A percentile compares a stretch with the other conserved stretches of the same genome.
Evolutionary conservation across 1,284 basidiomycete species (phyloP).

Genomic region (Phlebopus sp.): DNA sequence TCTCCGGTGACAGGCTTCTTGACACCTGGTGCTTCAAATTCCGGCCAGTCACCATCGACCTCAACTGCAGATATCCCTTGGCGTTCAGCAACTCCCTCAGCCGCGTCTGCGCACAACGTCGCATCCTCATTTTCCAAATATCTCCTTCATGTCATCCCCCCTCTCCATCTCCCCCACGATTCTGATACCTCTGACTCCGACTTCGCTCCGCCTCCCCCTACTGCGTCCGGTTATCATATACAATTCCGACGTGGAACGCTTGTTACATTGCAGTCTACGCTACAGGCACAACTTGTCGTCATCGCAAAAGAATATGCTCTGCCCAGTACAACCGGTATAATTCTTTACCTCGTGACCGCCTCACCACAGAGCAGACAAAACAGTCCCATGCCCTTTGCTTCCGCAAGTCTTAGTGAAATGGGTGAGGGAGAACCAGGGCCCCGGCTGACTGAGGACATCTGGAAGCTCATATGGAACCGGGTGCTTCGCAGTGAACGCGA

Average conservation of each 20-base stretch:
- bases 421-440: constrained; percentile 63
- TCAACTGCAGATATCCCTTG: constrained; percentile 41
- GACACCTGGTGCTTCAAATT: constrained; percentile 34
- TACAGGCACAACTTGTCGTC: constrained; percentile 70
- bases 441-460: constrained; percentile 77
- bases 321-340: constrained; percentile 73
- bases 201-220: constrained; percentile 48
- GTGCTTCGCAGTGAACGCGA: constrained; percentile 67
- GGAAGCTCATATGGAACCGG: constrained; percentile 77
- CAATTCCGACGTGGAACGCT: constrained; percentile 76
- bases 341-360: constrained; percentile 68
- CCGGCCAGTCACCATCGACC: constrained; percentile 27
- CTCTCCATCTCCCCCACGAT: constrained; percentile 61
- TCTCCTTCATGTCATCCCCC: constrained; percentile 75
- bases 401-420: constrained; percentile 24
- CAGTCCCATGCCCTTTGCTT: constrained; percentile 13
- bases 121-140: constrained; percentile 49
- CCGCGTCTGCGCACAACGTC: constrained; percentile 36
- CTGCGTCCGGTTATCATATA: constrained; percentile 69
- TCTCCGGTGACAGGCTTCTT: constrained; percentile 46
- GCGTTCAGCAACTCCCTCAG: constrained; percentile 59
- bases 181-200: constrained; percentile 42
- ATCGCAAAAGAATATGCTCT: constrained; percentile 86
- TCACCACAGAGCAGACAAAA: constrained; percentile 25
- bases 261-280: constrained; percentile 67